Conservation (phyloP, 2,329 filamentous ascomycete species). For the Endocalyx cinctus region DNA sequence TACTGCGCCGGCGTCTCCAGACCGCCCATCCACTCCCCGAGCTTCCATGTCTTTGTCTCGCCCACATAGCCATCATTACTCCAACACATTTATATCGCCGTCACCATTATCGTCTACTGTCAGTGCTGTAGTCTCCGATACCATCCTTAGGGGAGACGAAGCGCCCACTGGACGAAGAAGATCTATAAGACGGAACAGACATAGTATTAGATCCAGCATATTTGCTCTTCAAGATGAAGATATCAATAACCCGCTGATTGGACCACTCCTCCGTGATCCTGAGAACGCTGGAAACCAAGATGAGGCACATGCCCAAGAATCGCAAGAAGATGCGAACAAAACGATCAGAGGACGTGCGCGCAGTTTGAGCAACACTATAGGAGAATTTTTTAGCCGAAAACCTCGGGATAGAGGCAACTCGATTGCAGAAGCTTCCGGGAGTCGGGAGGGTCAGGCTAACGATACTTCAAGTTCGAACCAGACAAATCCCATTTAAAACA, state of each 20-base stretch:
- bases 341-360: conserved; percentile 29
- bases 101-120: conserved; percentile 57
- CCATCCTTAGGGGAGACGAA: conserved; percentile 43
- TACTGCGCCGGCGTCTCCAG: conserved; percentile 17
- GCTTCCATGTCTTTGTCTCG: conserved; percentile 26
- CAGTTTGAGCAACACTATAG: conserved; percentile 36
- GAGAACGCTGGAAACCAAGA: conserved; percentile 13
- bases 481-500: conserved; percentile 11
- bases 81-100: conserved; percentile 52
- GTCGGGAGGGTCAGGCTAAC: conserved; percentile 9
- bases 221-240: conserved; percentile 44
- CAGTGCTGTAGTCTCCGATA: conserved; percentile 53
- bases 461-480: conserved; percentile 6
- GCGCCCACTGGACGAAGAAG: conserved; percentile 34
- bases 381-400: conserved; percentile 29
- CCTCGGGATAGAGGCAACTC: conserved; percentile 22
- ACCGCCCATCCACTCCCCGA: conserved; percentile 26
- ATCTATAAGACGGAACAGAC: conserved; percentile 43
- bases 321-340: conserved; percentile 10
- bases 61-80: conserved; percentile 34
- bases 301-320: conserved; percentile 14
- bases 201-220: conserved; percentile 49
- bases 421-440: conserved; percentile 19
- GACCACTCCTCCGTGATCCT: conserved; percentile 16
- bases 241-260: conserved; percentile 13